A percentile compares a stretch with the other conserved stretches of the same genome.
phyloP scores from a whole-genome alignment of 2,329 filamentous ascomycete genomes.

The Coniochaeta sp. region DNA sequence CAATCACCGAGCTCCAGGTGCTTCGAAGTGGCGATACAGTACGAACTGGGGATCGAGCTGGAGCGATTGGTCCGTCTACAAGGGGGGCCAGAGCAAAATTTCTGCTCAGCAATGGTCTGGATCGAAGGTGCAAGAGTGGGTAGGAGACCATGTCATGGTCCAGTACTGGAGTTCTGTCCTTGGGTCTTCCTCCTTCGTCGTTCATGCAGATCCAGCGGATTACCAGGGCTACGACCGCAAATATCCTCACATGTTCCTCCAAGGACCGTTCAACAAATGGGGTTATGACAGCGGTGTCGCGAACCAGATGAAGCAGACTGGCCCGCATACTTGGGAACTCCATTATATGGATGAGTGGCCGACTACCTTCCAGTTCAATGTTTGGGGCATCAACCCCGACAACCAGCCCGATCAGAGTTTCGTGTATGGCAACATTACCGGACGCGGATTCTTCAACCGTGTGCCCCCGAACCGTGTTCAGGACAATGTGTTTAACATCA shows the following conservation, averaged over 20 bases:
- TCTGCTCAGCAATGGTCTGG: slow-evolving; percentile 46
- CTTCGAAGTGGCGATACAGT: slow-evolving; percentile 56
- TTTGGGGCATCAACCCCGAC: slow-evolving; percentile 60
- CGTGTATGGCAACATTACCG: slow-evolving; percentile 54
- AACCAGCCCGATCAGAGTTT: slow-evolving; percentile 52
- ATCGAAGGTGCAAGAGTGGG: slow-evolving; percentile 49
- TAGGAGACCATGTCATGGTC: slow-evolving; percentile 53
- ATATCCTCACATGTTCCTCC: slow-evolving; percentile 55
- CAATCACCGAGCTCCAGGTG: slow-evolving; percentile 51
- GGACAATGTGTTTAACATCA: slow-evolving; percentile 51
- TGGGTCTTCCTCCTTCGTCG: slow-evolving; percentile 51
- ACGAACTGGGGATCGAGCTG: slow-evolving; percentile 53
- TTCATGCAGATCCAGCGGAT: slow-evolving; percentile 45
- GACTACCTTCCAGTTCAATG: slow-evolving; percentile 51
- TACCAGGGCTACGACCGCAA: slow-evolving; percentile 30
- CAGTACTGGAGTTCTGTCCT: slow-evolving; percentile 55
- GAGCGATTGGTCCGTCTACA: slow-evolving; percentile 50
- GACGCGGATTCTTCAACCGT: slow-evolving; percentile 52
- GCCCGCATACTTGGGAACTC: slow-evolving; percentile 46
- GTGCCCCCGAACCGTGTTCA: slow-evolving; percentile 51
- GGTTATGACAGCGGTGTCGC: slow-evolving; percentile 53
- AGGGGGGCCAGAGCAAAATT: slow-evolving; percentile 40
- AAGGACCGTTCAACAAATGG: slow-evolving; percentile 56
- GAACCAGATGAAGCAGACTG: slow-evolving; percentile 41
- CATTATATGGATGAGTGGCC: slow-evolving; percentile 59